Base-by-base conservation (phyloP, 352 stramenopile genomes). In the Phytophthora sp. region DNA sequence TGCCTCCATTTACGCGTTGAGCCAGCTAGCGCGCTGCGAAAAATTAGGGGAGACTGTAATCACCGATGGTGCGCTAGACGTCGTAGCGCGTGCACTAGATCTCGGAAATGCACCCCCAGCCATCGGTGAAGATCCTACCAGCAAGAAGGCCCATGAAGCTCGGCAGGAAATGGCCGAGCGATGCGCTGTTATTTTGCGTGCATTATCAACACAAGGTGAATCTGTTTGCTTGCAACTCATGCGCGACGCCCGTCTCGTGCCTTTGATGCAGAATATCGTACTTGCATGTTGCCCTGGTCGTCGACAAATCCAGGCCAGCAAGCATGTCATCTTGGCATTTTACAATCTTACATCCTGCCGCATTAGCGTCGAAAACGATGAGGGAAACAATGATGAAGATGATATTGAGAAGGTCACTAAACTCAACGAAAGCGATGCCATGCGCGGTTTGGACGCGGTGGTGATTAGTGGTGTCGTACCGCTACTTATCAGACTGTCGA, bases 261-360 rank as follows among this genome's bases (percentile, higher is more conserved):
- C 72, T 23, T 68, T 92, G 24, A 30, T 91, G 5, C 46, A 54
- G 1, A 38, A 66, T 1, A 78, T 93, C 52, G 73, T 87, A 1
- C 49, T 24, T 4, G 58, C 62, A 20, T 71, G 61, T 21, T 68
- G 61, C n/a, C 49, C 55, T 24, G 66, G 70, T 7, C 62, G 59
- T 10, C 73, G 74, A 10, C 84, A 90, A 24, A 53, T 79, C 20
- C 76, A 74, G 27, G 45, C 66, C 15, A 64, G 61, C 37, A 76
- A 78, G 42, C 82, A 93, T 57, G 69, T 77, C 11, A 87, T 94
- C 42, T 44, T 92, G 38, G 76, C 81, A 8, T 72, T 92, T 35
- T 92, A 94, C 65, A 92, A 92, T 56, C 66, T 92, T 49, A 90
- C 79, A 1, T 78, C 73, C 4, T 80, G 62, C 49, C 84, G 79